phyloP scores from a whole-genome alignment of 1,284 basidiomycete genomes.

The Puccinia brachypodii region DNA sequence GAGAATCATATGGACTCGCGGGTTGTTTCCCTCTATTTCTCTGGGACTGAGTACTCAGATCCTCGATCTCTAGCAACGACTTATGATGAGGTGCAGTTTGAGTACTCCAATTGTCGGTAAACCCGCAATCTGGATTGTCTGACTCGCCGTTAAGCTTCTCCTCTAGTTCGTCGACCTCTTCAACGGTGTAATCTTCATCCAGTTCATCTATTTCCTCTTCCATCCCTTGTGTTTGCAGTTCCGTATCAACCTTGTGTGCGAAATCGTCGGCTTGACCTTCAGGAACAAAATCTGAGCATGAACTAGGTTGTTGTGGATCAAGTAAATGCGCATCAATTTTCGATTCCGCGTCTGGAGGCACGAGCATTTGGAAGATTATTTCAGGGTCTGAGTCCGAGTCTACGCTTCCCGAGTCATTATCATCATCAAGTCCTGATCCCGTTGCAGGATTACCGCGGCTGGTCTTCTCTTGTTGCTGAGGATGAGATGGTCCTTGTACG shows the following conservation, averaged over 20 bases:
- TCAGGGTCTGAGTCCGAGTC: background rate
- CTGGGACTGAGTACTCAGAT: background rate
- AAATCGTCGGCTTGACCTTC: background rate
- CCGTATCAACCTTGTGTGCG: background rate
- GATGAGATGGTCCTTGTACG: background rate
- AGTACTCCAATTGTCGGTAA: background rate
- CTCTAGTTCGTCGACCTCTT: background rate
- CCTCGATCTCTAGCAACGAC: background rate
- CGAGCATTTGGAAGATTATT: background rate
- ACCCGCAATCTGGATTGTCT: background rate
- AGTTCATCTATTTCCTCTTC: constrained; percentile 11
- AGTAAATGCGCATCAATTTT: background rate
- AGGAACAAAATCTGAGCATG: background rate
- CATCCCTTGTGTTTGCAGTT: background rate
- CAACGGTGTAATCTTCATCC: background rate
- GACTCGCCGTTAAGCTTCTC: background rate
- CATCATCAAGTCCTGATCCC: background rate
- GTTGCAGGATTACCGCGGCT: background rate
- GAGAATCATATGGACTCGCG: background rate
- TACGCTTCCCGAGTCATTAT: background rate
- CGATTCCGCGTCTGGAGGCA: background rate
- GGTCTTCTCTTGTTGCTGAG: background rate
- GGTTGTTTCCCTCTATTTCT: background rate
- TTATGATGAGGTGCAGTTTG: background rate
- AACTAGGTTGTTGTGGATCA: background rate